Evolutionary conservation across 768 basidiomycete genomes (phyloP).

Genomic region (Pulveroboletus sp.): DNA sequence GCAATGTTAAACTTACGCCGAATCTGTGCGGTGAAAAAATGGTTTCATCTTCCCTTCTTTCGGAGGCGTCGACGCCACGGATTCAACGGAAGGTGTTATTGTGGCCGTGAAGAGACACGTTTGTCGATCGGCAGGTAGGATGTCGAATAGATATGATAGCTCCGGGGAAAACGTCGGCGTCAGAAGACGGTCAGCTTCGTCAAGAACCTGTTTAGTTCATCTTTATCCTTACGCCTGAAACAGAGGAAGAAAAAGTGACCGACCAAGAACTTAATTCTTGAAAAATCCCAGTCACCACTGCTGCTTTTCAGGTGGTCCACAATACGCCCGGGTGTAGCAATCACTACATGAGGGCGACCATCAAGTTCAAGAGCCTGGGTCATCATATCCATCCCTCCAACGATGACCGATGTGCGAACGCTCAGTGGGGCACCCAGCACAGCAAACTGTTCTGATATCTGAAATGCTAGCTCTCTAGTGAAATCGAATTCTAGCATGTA

Average conservation of each 20-base stretch:
- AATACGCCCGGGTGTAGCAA: slow-evolving; percentile 94
- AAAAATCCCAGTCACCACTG: slow-evolving; percentile 77
- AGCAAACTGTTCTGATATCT: slow-evolving; percentile 94
- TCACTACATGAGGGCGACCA: slow-evolving; percentile 85
- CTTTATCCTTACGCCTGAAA: background rate
- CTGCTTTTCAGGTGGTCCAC: slow-evolving; percentile 85
- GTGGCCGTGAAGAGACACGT: slow-evolving; percentile 98
- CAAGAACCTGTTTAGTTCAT: slow-evolving; percentile 63
- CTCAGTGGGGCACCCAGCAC: slow-evolving; percentile 84
- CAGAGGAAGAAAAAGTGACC: slow-evolving; percentile 16
- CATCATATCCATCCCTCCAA: slow-evolving; percentile 99
- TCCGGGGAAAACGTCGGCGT: slow-evolving; percentile 89
- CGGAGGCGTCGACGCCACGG: slow-evolving; percentile 68
- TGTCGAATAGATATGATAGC: slow-evolving; percentile 69
- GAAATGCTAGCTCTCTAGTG: slow-evolving; percentile 89
- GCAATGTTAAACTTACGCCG: slow-evolving; percentile 50
- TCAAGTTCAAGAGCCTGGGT: slow-evolving; percentile 84
- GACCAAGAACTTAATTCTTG: slow-evolving; percentile 82
- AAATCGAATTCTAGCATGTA: background rate
- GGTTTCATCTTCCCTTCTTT: slow-evolving; percentile 81
- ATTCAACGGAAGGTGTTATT: slow-evolving; percentile 81
- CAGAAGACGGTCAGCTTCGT: slow-evolving; percentile 94
- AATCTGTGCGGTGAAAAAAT: slow-evolving; percentile 78
- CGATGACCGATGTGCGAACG: slow-evolving; percentile 81
- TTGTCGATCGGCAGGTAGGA: slow-evolving; percentile 83